These are phyloP conservation scores for Seiridium unicorne DNA, from an alignment of 2,329 filamentous ascomycete genomes.

Conservation along the genomic window DNA sequence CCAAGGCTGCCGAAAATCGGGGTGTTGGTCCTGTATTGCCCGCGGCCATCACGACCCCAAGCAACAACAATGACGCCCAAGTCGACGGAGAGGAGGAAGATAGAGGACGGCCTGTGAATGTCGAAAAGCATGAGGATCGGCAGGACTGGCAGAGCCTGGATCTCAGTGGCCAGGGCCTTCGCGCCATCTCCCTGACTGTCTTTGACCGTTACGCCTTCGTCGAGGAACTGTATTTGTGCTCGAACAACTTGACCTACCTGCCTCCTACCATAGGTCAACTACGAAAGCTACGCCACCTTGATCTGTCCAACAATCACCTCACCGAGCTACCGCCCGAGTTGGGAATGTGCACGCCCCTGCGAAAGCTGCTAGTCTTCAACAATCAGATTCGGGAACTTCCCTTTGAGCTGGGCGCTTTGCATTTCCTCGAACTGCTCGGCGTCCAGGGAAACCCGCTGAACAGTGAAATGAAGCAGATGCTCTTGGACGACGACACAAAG, in stretches of 20 bases:
- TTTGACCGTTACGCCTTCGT: constrained; percentile 83
- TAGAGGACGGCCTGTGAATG: constrained; percentile 60
- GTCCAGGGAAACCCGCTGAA: constrained; percentile 90
- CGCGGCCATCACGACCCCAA: constrained; percentile 22
- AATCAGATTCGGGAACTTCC: constrained; percentile 83
- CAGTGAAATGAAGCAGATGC: constrained; percentile 71
- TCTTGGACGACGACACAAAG: constrained; percentile 85
- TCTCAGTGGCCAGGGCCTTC: constrained; percentile 91
- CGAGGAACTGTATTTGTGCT: constrained; percentile 88
- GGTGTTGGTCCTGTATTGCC: constrained; percentile 58
- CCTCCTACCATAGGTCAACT: constrained; percentile 80
- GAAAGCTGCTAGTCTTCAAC: constrained; percentile 83
- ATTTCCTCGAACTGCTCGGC: constrained; percentile 83
- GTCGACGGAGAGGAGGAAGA: constrained; percentile 56
- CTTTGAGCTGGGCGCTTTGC: constrained; percentile 83
- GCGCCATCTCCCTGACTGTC: constrained; percentile 74
- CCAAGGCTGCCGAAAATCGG: constrained; percentile 69
- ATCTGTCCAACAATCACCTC: constrained; percentile 86
- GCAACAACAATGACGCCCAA: constrained; percentile 35
- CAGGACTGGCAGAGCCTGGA: constrained; percentile 94
- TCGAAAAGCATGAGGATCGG: constrained; percentile 63
- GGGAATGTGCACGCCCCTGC: constrained; percentile 93
- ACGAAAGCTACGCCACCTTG: constrained; percentile 77
- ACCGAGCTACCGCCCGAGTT: constrained; percentile 82
- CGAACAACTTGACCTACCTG: constrained; percentile 83